These are phyloP conservation scores for Epichloe typhina DNA, from an alignment of 2,329 filamentous ascomycete genomes.

Conservation along the genomic window DNA sequence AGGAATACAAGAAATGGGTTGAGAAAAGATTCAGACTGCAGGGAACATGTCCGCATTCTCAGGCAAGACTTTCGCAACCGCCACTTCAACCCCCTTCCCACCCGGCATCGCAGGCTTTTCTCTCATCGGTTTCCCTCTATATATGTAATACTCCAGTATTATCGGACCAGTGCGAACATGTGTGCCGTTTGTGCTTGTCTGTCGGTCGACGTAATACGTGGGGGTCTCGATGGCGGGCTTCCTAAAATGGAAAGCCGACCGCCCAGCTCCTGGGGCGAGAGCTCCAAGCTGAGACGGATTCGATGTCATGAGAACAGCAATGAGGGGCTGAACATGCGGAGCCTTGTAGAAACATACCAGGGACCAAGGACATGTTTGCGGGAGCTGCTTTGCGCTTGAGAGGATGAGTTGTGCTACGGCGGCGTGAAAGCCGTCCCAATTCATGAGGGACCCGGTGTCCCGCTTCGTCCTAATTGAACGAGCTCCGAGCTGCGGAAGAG, in stretches of 20 bases:
- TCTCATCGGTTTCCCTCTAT: background rate
- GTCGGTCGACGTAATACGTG: background rate
- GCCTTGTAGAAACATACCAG: background rate
- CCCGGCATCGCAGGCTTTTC: conserved; percentile 1
- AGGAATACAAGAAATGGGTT: too few relatives aligned
- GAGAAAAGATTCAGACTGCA: background rate
- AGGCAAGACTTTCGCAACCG: background rate
- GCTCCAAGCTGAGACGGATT: background rate
- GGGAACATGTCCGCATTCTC: background rate
- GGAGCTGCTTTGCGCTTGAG: background rate
- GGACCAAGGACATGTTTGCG: background rate
- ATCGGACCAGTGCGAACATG: background rate
- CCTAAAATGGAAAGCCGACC: conserved; percentile 11
- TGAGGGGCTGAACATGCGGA: conserved; percentile 1
- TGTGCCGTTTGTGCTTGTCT: background rate
- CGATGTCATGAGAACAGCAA: conserved; percentile 2
- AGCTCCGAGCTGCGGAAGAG: too few relatives aligned
- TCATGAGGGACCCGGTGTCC: too few relatives aligned
- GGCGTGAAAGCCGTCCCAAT: background rate
- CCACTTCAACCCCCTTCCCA: background rate
- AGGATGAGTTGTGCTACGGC: background rate
- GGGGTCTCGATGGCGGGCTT: conserved; percentile 6
- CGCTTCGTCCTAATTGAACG: too few relatives aligned
- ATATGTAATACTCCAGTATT: background rate
- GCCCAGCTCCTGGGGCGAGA: background rate